Conservation (phyloP, 129 eudicot species). For the Flaveria sonorensis region DNA sequence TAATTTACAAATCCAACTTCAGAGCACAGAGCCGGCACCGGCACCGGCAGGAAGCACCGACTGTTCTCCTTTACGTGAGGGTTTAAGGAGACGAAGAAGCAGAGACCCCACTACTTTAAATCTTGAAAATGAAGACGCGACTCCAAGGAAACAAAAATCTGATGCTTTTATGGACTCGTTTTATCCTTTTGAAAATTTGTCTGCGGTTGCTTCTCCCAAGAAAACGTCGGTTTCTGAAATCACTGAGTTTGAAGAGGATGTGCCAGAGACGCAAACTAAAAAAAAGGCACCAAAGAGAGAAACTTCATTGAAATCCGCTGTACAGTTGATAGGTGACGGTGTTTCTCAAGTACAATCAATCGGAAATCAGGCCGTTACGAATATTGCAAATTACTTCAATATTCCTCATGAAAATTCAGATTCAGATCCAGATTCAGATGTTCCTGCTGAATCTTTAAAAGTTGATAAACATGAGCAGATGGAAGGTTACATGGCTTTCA, state of each 20-base stretch:
- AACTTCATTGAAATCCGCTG: conserved; percentile 46
- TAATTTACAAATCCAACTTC: conserved; percentile 56
- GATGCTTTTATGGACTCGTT: conserved; percentile 41
- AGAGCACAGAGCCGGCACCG: conserved; percentile 35
- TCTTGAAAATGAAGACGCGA: conserved; percentile 30
- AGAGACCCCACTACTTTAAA: conserved; percentile 13
- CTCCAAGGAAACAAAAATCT: conserved; percentile 36
- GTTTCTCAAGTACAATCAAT: conserved; percentile 51
- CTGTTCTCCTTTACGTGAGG: conserved; percentile 42
- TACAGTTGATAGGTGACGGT: conserved; percentile 50
- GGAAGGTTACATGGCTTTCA: conserved; percentile 34
- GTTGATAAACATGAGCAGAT: conserved; percentile 36
- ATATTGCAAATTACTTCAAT: conserved; percentile 50
- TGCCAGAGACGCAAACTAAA: conserved; percentile 6
- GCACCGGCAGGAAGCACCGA: conserved; percentile 18
- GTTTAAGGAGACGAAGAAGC: conserved; percentile 42
- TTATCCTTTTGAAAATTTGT: conserved; percentile 44
- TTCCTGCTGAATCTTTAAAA: conserved; percentile 29
- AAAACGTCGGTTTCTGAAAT: conserved; percentile 42
- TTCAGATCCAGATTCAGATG: conserved; percentile 30
- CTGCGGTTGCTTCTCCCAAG: conserved; percentile 33
- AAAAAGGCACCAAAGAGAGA: conserved; percentile 25
- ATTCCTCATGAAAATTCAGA: conserved; percentile 53
- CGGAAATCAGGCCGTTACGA: conserved; percentile 49
- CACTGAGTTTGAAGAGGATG: conserved; percentile 45